Evolutionary conservation across 2,329 filamentous ascomycete genomes (phyloP), one percentile per base, ranked within the genome.

Genomic region (Microdochium paspali): DNA sequence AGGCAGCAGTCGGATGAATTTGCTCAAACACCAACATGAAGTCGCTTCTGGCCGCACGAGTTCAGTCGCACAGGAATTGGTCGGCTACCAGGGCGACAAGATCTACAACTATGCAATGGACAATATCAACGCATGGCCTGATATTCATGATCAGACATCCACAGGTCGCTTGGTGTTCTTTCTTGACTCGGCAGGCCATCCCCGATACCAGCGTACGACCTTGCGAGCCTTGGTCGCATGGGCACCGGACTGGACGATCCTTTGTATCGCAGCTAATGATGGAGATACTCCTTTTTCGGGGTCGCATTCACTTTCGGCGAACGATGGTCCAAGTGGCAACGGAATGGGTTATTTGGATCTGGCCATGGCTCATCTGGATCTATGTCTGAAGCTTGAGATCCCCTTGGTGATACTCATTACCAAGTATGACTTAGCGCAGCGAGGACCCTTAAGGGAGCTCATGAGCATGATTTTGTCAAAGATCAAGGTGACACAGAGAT

Each of bases 11-110:
- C 80, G 93, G 46, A 72, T 96, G 24, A 91, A 87, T 58, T 74
- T 97, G 45, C 72, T 98, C 25, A 95, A 90, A 61, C 93, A 98
- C 65, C 82, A 87, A 10, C 93, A 98, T 61, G 93, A 98, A 62
- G 86, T 97, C 49, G 84, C 79, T 3, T 94, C 91, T 2, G 93
- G 93, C 1, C 76, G 95, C 52, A 98, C 93, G 1, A 96, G 90
- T 61, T 97, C 91, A 5, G 85, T 98, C 42, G 88, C 93, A 0
- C 91, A 96, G 59, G 93, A 97, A 63, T 73, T 98, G 10, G 79
- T 98, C 51, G 93, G 93, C 7, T 98, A 97, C 62, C 74, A 77
- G 39, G 68, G 72, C 3, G 60, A 60, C 24, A 60, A 60, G 10
- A 74, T 93, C 32, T 73, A 95, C 58, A 97, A 95, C 61, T 97